phyloP scores from a whole-genome alignment of 768 basidiomycete species.

The Auricularia heimuer region DNA sequence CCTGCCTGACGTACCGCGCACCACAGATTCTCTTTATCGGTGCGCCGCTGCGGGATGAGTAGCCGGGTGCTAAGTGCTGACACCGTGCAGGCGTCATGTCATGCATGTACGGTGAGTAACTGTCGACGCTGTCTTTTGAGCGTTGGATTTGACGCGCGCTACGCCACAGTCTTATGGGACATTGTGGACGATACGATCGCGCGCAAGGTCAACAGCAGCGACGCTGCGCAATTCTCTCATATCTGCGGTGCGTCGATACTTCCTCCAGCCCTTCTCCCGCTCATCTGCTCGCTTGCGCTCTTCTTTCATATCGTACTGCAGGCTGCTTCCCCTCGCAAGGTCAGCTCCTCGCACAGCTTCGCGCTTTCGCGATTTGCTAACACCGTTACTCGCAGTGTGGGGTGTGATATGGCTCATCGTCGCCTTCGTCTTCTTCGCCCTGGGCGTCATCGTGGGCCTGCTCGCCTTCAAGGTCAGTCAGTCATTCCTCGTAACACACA shows the following conservation, averaged over 20 bases:
- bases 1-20: too few species aligned
- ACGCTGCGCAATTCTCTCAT: constrained; percentile 75
- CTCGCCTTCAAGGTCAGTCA: constrained; percentile 64
- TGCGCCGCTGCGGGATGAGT: too few species aligned
- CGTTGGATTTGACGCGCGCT: too few species aligned
- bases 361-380: background rate
- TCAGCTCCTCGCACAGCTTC: constrained; percentile 13
- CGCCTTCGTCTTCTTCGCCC: constrained; percentile 63
- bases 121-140: too few species aligned
- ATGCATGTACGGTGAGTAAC: constrained; percentile 45
- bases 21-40: constrained; percentile 64
- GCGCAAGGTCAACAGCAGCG: constrained; percentile 77
- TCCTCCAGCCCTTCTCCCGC: too few species aligned
- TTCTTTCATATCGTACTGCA: too few species aligned
- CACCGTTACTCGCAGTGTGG: constrained; percentile 48
- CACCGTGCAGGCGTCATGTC: constrained; percentile 52
- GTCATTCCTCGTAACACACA: too few species aligned
- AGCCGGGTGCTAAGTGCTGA: too few species aligned
- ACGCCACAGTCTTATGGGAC: constrained; percentile 57
- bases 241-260: constrained; percentile 41
- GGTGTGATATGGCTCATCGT: constrained; percentile 80
- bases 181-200: constrained; percentile 85
- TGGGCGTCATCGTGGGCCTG: constrained; percentile 68
- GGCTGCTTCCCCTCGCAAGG: constrained; percentile 76
- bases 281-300: background rate